A percentile compares a stretch with the other conserved stretches of the same genome.
Conservation (phyloP, 2,329 filamentous ascomycete genomes). For the Coleophoma crateriformis region DNA sequence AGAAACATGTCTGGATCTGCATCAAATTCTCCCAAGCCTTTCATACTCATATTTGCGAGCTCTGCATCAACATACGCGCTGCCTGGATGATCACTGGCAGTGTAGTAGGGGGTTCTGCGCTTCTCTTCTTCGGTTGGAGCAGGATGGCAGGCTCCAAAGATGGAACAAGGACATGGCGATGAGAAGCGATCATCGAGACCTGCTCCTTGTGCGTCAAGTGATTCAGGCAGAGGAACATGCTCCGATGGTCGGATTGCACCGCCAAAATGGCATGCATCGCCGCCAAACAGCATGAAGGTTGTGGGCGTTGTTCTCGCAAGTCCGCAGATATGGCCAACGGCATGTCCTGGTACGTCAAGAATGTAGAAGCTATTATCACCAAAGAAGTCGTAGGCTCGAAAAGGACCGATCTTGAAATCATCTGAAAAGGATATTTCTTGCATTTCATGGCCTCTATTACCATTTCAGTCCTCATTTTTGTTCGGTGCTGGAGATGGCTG, state of each 20-base stretch:
- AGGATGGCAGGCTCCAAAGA: background rate
- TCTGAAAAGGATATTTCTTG: conserved; percentile 12
- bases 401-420: conserved; percentile 33
- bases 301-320: conserved; percentile 32
- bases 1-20: background rate
- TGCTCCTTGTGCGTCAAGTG: background rate
- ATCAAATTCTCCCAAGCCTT: background rate
- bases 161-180: background rate
- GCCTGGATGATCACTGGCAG: background rate
- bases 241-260: background rate
- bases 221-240: background rate
- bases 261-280: conserved; percentile 32
- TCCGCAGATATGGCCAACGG: conserved; percentile 34
- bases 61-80: background rate
- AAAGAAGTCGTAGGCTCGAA: conserved; percentile 46
- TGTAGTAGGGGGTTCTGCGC: background rate
- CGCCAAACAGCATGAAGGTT: conserved; percentile 36
- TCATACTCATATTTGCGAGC: background rate
- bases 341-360: conserved; percentile 34
- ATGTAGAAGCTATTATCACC: conserved; percentile 51
- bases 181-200: background rate
- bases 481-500: too few relatives aligned
- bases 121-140: background rate
- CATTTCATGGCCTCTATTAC: conserved; percentile 17
- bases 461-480: too few relatives aligned